phyloP scores from a whole-genome alignment of 1,284 basidiomycete species.

The Ganoderma resinaceum region DNA sequence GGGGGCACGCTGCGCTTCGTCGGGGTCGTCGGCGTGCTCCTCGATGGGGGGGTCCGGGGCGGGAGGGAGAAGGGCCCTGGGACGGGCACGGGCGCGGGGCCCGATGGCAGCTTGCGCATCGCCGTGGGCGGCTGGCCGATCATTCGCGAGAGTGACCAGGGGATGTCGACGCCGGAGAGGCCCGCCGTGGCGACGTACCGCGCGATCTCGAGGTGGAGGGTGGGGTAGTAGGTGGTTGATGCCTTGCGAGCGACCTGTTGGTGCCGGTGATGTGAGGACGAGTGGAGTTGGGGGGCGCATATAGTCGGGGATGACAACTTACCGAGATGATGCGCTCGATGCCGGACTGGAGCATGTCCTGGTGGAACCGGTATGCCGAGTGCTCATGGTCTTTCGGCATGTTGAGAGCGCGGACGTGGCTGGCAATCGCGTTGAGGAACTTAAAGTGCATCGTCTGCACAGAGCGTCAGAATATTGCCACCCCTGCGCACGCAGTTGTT shows the following conservation, averaged over 20 bases:
- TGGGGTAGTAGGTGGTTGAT: slow-evolving; percentile 91
- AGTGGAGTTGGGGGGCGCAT: not conserved
- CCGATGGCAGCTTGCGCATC: slow-evolving; percentile 47
- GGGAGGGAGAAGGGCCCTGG: not conserved
- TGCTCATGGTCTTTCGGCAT: slow-evolving; percentile 70
- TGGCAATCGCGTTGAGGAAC: slow-evolving; percentile 81
- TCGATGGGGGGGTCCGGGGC: slow-evolving; percentile 15
- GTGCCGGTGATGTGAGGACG: not conserved
- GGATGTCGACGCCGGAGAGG: slow-evolving; percentile 74
- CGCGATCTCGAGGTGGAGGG: slow-evolving; percentile 89
- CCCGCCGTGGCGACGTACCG: slow-evolving; percentile 77
- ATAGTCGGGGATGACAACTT: slow-evolving; percentile 28
- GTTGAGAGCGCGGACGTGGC: slow-evolving; percentile 66
- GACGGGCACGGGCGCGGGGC: not conserved
- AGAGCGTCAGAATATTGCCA: not conserved
- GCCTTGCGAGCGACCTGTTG: slow-evolving; percentile 91
- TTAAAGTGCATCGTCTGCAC: slow-evolving; percentile 83
- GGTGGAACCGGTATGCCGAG: slow-evolving; percentile 83
- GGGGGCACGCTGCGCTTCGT: slow-evolving; percentile 21
- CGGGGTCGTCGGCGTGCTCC: slow-evolving; percentile 28
- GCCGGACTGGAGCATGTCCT: slow-evolving; percentile 87
- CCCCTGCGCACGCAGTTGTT: not conserved
- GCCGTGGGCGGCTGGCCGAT: slow-evolving; percentile 71
- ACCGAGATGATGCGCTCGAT: slow-evolving; percentile 85
- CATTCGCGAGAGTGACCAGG: slow-evolving; percentile 75